Evolutionary conservation across 805 yeast species (phyloP).

Genomic region (Priceomyces medius): DNA sequence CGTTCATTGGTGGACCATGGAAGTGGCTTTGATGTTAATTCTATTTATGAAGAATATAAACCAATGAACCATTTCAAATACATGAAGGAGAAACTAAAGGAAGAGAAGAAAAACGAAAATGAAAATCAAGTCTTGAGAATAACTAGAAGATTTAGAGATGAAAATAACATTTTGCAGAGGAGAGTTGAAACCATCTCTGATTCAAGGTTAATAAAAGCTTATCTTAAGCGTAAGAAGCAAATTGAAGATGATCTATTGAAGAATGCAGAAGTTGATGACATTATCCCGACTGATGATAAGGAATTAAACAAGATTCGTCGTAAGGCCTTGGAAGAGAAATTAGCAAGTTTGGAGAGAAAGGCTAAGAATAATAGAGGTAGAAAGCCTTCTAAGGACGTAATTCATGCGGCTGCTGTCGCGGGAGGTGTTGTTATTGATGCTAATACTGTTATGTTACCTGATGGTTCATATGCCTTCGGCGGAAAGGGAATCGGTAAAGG

Average conservation of each 20-base stretch:
- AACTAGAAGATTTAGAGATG: conserved; percentile 77
- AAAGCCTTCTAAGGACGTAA: conserved; percentile 32
- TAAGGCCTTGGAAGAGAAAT: conserved; percentile 74
- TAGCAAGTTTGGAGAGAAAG: conserved; percentile 79
- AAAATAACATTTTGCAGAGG: conserved; percentile 83
- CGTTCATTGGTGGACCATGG: conserved; percentile 48
- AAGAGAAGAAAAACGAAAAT: conserved; percentile 22
- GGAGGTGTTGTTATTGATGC: conserved; percentile 44
- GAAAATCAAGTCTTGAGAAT: conserved; percentile 43
- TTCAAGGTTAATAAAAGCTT: conserved; percentile 83
- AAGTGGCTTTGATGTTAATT: conserved; percentile 35
- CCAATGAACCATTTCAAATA: conserved; percentile 33
- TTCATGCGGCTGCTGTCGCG: conserved; percentile 42
- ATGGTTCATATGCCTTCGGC: conserved; percentile 46
- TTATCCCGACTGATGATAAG: conserved; percentile 76
- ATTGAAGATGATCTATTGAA: conserved; percentile 53
- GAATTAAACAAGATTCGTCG: conserved; percentile 77
- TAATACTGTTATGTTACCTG: conserved; percentile 43
- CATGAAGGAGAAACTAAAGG: conserved; percentile 31
- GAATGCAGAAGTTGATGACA: conserved; percentile 69
- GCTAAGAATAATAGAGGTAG: conserved; percentile 35
- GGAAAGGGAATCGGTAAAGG: conserved; percentile 76
- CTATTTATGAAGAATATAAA: conserved; percentile 37
- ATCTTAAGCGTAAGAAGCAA: conserved; percentile 67
- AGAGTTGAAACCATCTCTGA: conserved; percentile 76